A percentile compares a stretch with the other conserved stretches of the same genome.
Evolutionary conservation across 139 green algal genomes (phyloP).

Genomic region (Deuterostichococcus epilithicus): DNA sequence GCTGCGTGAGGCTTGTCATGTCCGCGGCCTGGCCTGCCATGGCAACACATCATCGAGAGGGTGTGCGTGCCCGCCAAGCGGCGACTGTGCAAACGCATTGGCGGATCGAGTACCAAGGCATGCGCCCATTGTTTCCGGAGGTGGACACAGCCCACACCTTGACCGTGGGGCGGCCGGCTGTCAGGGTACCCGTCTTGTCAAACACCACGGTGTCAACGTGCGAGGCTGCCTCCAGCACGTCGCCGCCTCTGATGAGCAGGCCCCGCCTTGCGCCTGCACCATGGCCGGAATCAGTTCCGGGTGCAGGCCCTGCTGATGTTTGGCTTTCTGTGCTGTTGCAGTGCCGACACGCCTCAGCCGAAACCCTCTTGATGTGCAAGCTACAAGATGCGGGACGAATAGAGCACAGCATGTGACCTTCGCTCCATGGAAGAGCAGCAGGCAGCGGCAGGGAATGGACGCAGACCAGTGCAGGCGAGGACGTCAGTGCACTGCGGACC

Average conservation of each 20-base stretch:
- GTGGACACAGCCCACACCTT: constrained; percentile 36
- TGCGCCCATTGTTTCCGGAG: neutral
- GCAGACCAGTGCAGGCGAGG: neutral
- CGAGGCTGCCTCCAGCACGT: constrained; percentile 70
- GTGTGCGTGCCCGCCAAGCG: neutral
- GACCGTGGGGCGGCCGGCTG: constrained; percentile 57
- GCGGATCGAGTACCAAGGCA: too few relatives aligned
- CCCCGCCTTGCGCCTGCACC: constrained; percentile 29
- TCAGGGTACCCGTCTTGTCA: constrained; percentile 96
- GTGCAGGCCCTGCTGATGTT: too few relatives aligned
- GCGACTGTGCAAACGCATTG: too few relatives aligned
- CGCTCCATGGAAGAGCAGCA: neutral
- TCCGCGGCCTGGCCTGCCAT: neutral
- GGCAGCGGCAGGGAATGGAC: neutral
- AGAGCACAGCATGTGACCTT: too few relatives aligned
- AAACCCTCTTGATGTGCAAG: too few relatives aligned
- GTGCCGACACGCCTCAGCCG: too few relatives aligned
- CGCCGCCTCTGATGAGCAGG: constrained; percentile 80
- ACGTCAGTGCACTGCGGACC: constrained; percentile 44
- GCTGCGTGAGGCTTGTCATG: too few relatives aligned
- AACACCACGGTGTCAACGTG: constrained; percentile 84
- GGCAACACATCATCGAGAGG: neutral
- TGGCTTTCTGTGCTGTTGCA: too few relatives aligned
- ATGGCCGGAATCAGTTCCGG: neutral
- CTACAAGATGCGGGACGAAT: too few relatives aligned